Conservation (phyloP, 176 grass and related monocot genomes). For the Dactylis glomerata region DNA sequence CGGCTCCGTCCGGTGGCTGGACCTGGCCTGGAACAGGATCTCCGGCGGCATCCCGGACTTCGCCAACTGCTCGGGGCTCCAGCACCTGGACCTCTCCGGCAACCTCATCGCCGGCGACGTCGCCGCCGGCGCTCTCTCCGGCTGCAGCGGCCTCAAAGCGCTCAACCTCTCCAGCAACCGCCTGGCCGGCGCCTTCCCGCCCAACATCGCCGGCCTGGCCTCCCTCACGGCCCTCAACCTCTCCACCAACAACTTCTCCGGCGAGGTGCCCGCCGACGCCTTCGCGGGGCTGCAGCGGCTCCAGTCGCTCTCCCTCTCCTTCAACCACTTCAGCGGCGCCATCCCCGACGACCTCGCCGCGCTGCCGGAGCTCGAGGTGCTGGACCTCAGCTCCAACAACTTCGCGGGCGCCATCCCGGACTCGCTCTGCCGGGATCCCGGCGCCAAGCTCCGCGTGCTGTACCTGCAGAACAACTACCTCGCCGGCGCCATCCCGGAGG, state of each 20-base stretch:
- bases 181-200: constrained; percentile 53
- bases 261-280: constrained; percentile 48
- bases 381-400: constrained; percentile 92
- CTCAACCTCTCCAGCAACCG: constrained; percentile 88
- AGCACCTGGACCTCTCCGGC: constrained; percentile 81
- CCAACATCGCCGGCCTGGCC: constrained; percentile 51
- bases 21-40: constrained; percentile 68
- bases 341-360: constrained; percentile 50
- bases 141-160: constrained; percentile 41
- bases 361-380: constrained; percentile 60
- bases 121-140: constrained; percentile 35
- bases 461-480: constrained; percentile 99
- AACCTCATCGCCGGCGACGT: constrained; percentile 59
- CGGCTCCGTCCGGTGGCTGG: constrained; percentile 51
- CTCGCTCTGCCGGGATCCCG: constrained; percentile 47
- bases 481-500: constrained; percentile 59
- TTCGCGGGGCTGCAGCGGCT: constrained; percentile 55
- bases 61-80: constrained; percentile 66
- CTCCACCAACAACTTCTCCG: constrained; percentile 87
- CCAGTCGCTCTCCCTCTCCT: constrained; percentile 56
- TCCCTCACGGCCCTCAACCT: constrained; percentile 62
- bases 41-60: constrained; percentile 52
- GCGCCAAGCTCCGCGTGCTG: constrained; percentile 51
- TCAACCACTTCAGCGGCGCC: constrained; percentile 73
- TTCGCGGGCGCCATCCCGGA: constrained; percentile 67